These are phyloP conservation scores for Neurospora pannonica DNA, from an alignment of 495 filamentous ascomycete genomes.

Conservation along the genomic window DNA sequence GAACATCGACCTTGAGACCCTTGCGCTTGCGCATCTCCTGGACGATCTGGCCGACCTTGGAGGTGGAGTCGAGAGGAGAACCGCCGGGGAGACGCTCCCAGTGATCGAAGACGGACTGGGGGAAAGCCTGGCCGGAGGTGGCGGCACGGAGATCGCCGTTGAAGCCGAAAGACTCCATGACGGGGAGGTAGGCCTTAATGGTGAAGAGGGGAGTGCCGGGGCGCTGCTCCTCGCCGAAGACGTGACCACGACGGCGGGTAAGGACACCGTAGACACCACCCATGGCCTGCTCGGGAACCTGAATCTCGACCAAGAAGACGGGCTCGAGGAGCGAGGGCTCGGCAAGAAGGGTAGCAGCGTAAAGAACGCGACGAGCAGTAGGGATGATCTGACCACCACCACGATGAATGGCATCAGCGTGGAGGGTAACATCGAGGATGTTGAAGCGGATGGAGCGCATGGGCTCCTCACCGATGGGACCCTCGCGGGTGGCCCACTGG, in stretches of 20 bases:
- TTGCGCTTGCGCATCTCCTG: conserved; percentile 94
- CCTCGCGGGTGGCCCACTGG: conserved; percentile 98
- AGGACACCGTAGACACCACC: conserved; percentile 99
- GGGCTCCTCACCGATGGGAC: conserved; percentile 94
- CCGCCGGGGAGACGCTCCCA: conserved; percentile 94
- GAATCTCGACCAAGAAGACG: conserved; percentile 98
- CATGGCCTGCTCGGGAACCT: conserved; percentile 97
- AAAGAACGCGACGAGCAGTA: conserved; percentile 94
- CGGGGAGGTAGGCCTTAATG: conserved; percentile 97
- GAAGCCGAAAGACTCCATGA: conserved; percentile 99
- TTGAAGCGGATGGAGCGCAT: conserved; percentile 97
- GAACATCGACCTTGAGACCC: conserved; percentile 94
- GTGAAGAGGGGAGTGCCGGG: conserved; percentile 98
- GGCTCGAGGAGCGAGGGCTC: conserved; percentile 88
- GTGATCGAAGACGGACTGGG: conserved; percentile 96
- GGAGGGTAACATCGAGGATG: conserved; percentile 98
- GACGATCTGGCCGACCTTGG: conserved; percentile 80
- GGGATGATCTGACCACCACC: conserved; percentile 99
- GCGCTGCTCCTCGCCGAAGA: conserved; percentile 96
- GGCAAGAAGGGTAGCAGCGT: conserved; percentile 84
- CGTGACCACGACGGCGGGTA: conserved; percentile 95
- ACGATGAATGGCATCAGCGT: conserved; percentile 99
- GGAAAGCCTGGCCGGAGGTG: conserved; percentile 97
- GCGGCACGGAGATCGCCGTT: conserved; percentile 87
- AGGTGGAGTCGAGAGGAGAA: conserved; percentile 75